These are phyloP conservation scores for Conringia planisiliqua DNA, from an alignment of 345 rosid species.

Conservation along the genomic window DNA sequence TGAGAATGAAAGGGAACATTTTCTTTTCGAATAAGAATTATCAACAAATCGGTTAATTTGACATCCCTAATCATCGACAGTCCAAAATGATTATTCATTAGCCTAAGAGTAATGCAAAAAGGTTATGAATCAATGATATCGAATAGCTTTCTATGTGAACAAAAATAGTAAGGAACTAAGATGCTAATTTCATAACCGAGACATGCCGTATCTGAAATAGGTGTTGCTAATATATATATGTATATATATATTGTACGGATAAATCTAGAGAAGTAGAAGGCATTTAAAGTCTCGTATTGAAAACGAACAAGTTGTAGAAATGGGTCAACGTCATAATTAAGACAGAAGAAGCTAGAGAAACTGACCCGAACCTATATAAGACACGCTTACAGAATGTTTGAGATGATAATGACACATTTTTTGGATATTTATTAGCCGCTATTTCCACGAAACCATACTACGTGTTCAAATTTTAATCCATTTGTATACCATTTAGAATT, in stretches of 20 bases:
- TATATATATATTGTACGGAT: background rate
- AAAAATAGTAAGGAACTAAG: background rate
- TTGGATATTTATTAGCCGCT: background rate
- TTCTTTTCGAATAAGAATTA: background rate
- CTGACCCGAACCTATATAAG: background rate
- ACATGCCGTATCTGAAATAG: background rate
- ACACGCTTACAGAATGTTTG: conserved; percentile 15
- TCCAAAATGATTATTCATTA: background rate
- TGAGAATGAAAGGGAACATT: background rate
- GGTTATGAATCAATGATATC: background rate
- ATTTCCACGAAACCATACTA: background rate
- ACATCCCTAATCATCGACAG: background rate
- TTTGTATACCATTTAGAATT: background rate
- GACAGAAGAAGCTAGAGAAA: background rate
- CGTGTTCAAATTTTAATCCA: background rate
- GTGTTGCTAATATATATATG: background rate
- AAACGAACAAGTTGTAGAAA: conserved; percentile 18
- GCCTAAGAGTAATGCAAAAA: background rate
- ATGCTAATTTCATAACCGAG: too few species aligned
- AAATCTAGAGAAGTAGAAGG: background rate
- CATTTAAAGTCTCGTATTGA: background rate
- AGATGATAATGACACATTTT: background rate
- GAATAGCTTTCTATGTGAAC: background rate
- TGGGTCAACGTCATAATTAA: conserved; percentile 5
- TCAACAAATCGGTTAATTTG: background rate